These are phyloP conservation scores for Geotrichum histeridarum DNA, from an alignment of 1,139 yeast species.

Conservation along the genomic window DNA sequence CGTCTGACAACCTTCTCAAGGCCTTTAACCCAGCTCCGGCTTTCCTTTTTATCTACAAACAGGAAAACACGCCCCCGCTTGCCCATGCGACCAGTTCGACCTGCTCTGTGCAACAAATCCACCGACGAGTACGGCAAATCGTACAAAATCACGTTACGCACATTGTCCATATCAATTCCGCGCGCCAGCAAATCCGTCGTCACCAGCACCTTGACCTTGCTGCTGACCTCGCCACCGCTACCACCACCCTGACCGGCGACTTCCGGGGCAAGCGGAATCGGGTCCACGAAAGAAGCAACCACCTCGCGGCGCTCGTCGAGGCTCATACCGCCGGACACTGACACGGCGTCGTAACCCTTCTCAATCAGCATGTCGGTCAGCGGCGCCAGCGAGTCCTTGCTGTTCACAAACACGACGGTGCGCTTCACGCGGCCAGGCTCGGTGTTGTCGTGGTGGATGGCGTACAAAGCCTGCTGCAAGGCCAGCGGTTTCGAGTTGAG, in stretches of 20 bases:
- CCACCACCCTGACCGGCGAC: conserved; percentile 21
- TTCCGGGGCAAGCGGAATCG: conserved; percentile 44
- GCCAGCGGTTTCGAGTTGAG: conserved; percentile 80
- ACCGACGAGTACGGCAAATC: conserved; percentile 83
- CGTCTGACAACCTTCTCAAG: conserved; percentile 65
- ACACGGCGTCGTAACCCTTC: conserved; percentile 58
- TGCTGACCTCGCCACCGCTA: neutral
- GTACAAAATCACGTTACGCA: conserved; percentile 74
- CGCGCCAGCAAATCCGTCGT: conserved; percentile 91
- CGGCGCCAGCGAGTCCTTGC: conserved; percentile 56
- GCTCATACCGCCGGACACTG: conserved; percentile 61
- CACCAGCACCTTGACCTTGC: conserved; percentile 54
- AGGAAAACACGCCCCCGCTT: conserved; percentile 83
- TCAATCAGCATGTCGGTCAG: conserved; percentile 52
- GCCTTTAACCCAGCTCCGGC: conserved; percentile 78
- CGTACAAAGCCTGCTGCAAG: conserved; percentile 80
- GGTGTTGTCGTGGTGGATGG: conserved; percentile 77
- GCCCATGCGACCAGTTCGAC: conserved; percentile 91
- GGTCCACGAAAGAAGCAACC: conserved; percentile 57
- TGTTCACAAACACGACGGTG: conserved; percentile 82
- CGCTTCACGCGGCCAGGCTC: conserved; percentile 74
- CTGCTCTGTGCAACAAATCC: conserved; percentile 85
- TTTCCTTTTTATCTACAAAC: conserved; percentile 60
- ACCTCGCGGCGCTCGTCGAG: conserved; percentile 53
- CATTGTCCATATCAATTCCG: conserved; percentile 80